Evolutionary conservation across 2,329 filamentous ascomycete genomes (phyloP).

Genomic region (Trichoderma arundinaceum): DNA sequence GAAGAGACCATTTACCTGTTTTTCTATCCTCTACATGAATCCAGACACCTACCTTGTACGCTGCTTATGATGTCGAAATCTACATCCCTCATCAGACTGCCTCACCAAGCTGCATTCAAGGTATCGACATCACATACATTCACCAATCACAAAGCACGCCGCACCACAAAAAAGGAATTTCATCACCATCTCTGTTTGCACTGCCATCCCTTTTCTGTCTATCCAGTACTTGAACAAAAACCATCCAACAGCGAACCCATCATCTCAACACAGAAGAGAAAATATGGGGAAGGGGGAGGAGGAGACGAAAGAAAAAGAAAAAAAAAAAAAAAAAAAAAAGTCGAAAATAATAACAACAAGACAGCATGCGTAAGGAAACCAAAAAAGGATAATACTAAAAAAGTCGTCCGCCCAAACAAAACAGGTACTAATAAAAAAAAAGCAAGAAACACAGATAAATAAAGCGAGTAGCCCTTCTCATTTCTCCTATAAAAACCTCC

Average conservation of each 20-base stretch:
- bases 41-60: no score
- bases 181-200: conserved; percentile 32
- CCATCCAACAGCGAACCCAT: conserved; percentile 29
- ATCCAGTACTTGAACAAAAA: conserved; percentile 28
- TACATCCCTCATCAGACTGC: not conserved
- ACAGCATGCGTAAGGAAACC: not conserved
- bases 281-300: not conserved
- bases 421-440: conserved; percentile 16
- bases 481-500: conserved; percentile 31
- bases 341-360: conserved; percentile 21
- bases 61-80: not conserved
- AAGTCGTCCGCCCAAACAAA: conserved; percentile 17
- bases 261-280: conserved; percentile 26
- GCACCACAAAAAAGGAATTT: not conserved
- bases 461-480: conserved; percentile 18
- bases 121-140: not conserved
- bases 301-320: not conserved
- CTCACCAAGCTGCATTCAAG: no score
- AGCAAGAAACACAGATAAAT: conserved; percentile 20
- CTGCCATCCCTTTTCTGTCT: conserved; percentile 27
- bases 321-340: conserved; percentile 28
- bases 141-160: not conserved
- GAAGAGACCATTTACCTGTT: no score
- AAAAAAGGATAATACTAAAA: not conserved
- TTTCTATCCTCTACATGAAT: no score